Evolutionary conservation across 2,329 filamentous ascomycete species (phyloP).

Genomic region (Hymenoscyphus albidus): DNA sequence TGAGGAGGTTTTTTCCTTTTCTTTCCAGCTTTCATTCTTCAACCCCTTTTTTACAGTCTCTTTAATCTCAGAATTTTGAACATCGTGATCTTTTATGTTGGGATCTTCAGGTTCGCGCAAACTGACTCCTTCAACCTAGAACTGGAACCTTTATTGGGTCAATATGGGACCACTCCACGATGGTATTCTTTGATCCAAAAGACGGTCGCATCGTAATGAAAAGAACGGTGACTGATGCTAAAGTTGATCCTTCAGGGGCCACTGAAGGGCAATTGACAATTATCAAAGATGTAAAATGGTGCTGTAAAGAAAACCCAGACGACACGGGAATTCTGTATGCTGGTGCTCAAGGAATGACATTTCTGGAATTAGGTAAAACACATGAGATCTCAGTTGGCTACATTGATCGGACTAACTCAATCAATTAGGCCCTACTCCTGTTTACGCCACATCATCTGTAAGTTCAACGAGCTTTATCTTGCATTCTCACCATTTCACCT

Average conservation of each 20-base stretch:
- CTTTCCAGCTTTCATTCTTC: background rate
- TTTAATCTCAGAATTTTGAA: background rate
- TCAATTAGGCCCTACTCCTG: slow-evolving; percentile 69
- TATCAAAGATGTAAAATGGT: slow-evolving; percentile 80
- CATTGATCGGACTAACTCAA: background rate
- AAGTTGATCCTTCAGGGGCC: slow-evolving; percentile 64
- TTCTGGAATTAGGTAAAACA: slow-evolving; percentile 64
- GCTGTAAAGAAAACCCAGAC: slow-evolving; percentile 88
- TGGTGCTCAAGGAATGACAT: slow-evolving; percentile 83
- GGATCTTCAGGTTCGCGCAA: background rate
- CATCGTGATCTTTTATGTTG: background rate
- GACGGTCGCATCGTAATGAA: slow-evolving; percentile 83
- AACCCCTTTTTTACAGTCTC: background rate
- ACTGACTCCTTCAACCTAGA: background rate
- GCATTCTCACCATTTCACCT: background rate
- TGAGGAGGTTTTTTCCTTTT: background rate
- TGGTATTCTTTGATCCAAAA: slow-evolving; percentile 92
- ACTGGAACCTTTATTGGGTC: slow-evolving; percentile 50
- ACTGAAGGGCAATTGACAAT: slow-evolving; percentile 42
- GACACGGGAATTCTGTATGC: slow-evolving; percentile 86
- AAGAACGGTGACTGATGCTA: slow-evolving; percentile 69
- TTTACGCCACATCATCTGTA: slow-evolving; percentile 77
- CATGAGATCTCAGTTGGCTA: background rate
- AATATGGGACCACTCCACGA: slow-evolving; percentile 62
- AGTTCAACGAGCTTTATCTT: background rate